Evolutionary conservation across 768 basidiomycete species (phyloP), one percentile per base, ranked within the genome.

Genomic region (Mycena galericulata): DNA sequence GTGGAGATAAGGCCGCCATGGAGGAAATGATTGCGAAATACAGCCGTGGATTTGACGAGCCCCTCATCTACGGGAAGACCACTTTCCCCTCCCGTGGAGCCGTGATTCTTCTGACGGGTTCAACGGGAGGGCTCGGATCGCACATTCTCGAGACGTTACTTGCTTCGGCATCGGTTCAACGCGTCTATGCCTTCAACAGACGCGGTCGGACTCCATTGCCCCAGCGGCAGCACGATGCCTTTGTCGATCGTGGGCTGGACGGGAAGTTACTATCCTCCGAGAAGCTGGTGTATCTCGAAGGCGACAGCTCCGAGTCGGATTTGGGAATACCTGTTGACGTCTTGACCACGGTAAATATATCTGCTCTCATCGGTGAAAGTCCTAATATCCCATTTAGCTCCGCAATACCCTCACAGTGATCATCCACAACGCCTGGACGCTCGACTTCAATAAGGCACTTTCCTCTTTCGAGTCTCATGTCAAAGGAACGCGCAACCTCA

Each of bases 401-500:
- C 73, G 72, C 10, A 56, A 69, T 26, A 73, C 74, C 5, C 60
- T 75, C 5, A 80, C 75, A 2, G 41, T 71, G 9, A 76, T 85
- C 60, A 77, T 83, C 3, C 81, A 83, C 62, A 80, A 78, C 47
- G 84, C 85, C 10, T 87, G 87, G 87, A 78, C 77, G 1, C n/a
- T n/a, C n/a, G n/a, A n/a, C n/a, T n/a, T n/a, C n/a, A n/a, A n/a
- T n/a, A n/a, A n/a, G n/a, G n/a, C n/a, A n/a, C n/a, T n/a, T n/a
- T n/a, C 76, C 88, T 26, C 84, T 87, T 73, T 86, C 87, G 72
- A 84, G 83, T 51, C 75, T 84, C 1, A 73, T 76, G 10, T 85
- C 26, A 72, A 74, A 24, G 83, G 83, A 18, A 84, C 81, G 2
- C 75, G 83, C 20, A 81, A 83, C 71, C 75, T 86, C 24, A 75